These are phyloP conservation scores for Pseudogymnoascus sp. DNA, from an alignment of 2,329 filamentous ascomycete species.

Conservation along the genomic window DNA sequence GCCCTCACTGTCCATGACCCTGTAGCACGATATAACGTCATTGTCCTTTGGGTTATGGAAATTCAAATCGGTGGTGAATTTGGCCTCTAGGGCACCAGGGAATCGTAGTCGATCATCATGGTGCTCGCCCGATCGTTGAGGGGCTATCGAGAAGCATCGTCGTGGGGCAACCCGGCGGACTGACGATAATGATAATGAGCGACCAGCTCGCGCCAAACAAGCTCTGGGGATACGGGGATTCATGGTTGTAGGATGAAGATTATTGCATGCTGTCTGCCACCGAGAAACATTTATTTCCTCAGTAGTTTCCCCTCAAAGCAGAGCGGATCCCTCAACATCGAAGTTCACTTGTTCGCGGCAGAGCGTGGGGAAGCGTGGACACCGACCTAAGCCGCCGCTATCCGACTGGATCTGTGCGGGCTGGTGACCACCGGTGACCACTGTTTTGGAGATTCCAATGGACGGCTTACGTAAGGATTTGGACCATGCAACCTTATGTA, in stretches of 20 bases:
- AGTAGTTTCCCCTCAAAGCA: constrained; percentile 10
- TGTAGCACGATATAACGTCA: constrained; percentile 79
- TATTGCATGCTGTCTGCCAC: constrained; percentile 8
- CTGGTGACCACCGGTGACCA: neutral
- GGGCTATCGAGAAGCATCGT: constrained; percentile 3
- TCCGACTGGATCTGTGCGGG: neutral
- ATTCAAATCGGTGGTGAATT: constrained; percentile 72
- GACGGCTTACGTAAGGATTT: neutral
- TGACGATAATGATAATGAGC: constrained; percentile 8
- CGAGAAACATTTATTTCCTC: constrained; percentile 6
- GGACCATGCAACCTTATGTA: neutral
- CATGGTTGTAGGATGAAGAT: constrained; percentile 8
- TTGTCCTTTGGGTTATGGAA: constrained; percentile 69
- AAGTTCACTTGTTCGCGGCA: constrained; percentile 5
- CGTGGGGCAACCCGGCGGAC: constrained; percentile 4
- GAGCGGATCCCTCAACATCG: constrained; percentile 7
- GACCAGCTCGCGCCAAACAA: constrained; percentile 8
- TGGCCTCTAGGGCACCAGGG: constrained; percentile 89
- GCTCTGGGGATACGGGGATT: constrained; percentile 1
- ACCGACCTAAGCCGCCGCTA: constrained; percentile 7
- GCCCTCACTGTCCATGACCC: constrained; percentile 84
- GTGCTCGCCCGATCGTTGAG: neutral
- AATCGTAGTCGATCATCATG: constrained; percentile 44
- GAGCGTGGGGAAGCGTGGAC: constrained; percentile 8
- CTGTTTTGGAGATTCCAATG: neutral